Conservation (phyloP, 2,329 filamentous ascomycete genomes). For the Colletotrichum sp. region DNA sequence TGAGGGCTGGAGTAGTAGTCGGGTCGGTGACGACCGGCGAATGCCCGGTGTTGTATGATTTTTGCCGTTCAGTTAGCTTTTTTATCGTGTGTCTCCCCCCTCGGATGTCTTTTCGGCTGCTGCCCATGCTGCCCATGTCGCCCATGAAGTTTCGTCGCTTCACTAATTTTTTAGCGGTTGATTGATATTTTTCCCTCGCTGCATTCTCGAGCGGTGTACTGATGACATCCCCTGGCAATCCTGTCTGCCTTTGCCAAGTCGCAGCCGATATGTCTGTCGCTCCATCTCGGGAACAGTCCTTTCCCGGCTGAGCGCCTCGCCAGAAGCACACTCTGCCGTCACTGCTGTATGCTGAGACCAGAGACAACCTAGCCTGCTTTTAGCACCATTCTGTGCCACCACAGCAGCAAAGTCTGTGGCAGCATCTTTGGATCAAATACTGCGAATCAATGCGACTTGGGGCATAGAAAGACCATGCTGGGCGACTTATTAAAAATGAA, state of each 20-base stretch:
- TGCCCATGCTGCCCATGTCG: no score
- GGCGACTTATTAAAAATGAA: not conserved
- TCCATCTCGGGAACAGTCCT: not conserved
- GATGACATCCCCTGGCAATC: not conserved
- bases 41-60: not conserved
- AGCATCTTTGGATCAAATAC: no score
- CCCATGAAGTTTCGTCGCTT: no score
- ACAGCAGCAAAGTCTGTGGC: no score
- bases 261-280: not conserved
- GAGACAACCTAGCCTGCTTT: no score
- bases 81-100: no score
- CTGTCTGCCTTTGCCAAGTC: not conserved
- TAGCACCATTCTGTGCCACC: no score
- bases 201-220: not conserved
- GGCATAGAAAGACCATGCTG: not conserved
- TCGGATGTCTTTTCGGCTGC: no score
- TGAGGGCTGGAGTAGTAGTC: not conserved
- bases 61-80: fast-evolving
- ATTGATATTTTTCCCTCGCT: not conserved
- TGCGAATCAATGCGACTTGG: no score
- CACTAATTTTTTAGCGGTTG: no score
- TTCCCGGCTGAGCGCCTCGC: not conserved
- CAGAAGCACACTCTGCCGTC: not conserved
- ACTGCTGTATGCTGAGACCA: not conserved
- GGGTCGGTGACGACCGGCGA: not conserved